phyloP scores from a whole-genome alignment of 495 filamentous ascomycete genomes.

The Penicillium pulvis region DNA sequence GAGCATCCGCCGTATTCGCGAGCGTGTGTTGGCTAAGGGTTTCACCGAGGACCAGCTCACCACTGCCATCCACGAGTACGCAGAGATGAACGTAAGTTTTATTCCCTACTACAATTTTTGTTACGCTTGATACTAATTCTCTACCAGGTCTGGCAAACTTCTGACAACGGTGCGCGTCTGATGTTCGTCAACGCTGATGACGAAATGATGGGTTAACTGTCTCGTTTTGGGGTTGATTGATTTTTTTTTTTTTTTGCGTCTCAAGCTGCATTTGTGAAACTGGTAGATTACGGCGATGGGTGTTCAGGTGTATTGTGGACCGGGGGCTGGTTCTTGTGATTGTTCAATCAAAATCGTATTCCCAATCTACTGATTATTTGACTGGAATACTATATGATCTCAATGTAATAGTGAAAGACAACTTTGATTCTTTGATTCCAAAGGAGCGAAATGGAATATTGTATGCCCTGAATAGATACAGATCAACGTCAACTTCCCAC shows the following conservation, averaged over 20 bases:
- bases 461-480: background rate
- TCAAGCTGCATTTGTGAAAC: constrained; percentile 29
- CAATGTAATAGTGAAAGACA: background rate
- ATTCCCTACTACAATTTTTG: constrained; percentile 4
- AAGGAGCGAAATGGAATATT: background rate
- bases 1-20: constrained; percentile 81
- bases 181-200: constrained; percentile 72
- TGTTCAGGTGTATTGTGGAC: constrained; percentile 24
- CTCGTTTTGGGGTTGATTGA: constrained; percentile 16
- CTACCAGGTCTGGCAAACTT: constrained; percentile 89
- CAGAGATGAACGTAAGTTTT: constrained; percentile 76
- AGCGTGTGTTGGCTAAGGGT: constrained; percentile 90
- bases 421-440: background rate
- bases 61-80: constrained; percentile 86
- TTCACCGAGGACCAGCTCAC: constrained; percentile 93
- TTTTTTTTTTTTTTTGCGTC: constrained; percentile 19
- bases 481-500: background rate
- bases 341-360: constrained; percentile 6
- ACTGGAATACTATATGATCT: background rate
- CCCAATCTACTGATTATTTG: constrained; percentile 15
- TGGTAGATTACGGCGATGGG: constrained; percentile 25
- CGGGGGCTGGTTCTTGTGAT: background rate
- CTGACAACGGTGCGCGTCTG: constrained; percentile 79
- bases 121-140: constrained; percentile 19
- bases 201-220: constrained; percentile 54